These are phyloP conservation scores for Stagonosporopsis cucurbitacearum DNA, from an alignment of 2,329 filamentous ascomycete genomes.

Conservation along the genomic window DNA sequence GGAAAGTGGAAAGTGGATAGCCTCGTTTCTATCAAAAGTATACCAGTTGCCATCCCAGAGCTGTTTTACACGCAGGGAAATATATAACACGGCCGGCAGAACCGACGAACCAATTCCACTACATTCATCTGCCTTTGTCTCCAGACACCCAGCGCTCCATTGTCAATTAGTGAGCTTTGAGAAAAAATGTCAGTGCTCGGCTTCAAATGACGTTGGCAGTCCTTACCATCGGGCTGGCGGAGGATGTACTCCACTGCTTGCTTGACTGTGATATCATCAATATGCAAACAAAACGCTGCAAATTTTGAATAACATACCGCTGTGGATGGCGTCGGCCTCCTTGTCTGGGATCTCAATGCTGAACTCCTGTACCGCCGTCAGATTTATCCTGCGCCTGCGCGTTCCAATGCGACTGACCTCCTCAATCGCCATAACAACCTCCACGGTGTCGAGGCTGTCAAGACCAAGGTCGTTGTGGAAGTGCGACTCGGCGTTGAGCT, in stretches of 20 bases:
- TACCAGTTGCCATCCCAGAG: slow-evolving; percentile 45
- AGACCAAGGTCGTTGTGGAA: slow-evolving; percentile 97
- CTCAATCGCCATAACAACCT: slow-evolving; percentile 99
- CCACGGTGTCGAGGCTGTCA: slow-evolving; percentile 96
- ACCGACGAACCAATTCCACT: slow-evolving; percentile 41
- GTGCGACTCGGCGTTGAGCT: slow-evolving; percentile 86
- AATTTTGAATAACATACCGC: slow-evolving; percentile 65
- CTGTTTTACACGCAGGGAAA: slow-evolving; percentile 49
- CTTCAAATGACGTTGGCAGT: slow-evolving; percentile 26
- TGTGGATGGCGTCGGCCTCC: slow-evolving; percentile 93
- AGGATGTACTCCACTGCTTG: slow-evolving; percentile 95
- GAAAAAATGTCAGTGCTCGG: slow-evolving; percentile 26
- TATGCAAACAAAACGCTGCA: background rate
- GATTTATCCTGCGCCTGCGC: slow-evolving; percentile 8
- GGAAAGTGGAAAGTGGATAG: slow-evolving; percentile 42
- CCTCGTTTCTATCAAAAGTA: slow-evolving; percentile 47
- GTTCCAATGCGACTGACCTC: slow-evolving; percentile 67
- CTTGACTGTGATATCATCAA: slow-evolving; percentile 69
- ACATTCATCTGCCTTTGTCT: slow-evolving; percentile 27
- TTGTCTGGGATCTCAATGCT: slow-evolving; percentile 99
- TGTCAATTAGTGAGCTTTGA: slow-evolving; percentile 43
- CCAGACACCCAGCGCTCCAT: slow-evolving; percentile 25
- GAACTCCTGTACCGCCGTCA: slow-evolving; percentile 63
- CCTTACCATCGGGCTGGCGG: slow-evolving; percentile 86
- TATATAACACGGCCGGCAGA: slow-evolving; percentile 46